Evolutionary conservation across 2,329 filamentous ascomycete species (phyloP).

Genomic region (Coniosporium tulheliwenetii): DNA sequence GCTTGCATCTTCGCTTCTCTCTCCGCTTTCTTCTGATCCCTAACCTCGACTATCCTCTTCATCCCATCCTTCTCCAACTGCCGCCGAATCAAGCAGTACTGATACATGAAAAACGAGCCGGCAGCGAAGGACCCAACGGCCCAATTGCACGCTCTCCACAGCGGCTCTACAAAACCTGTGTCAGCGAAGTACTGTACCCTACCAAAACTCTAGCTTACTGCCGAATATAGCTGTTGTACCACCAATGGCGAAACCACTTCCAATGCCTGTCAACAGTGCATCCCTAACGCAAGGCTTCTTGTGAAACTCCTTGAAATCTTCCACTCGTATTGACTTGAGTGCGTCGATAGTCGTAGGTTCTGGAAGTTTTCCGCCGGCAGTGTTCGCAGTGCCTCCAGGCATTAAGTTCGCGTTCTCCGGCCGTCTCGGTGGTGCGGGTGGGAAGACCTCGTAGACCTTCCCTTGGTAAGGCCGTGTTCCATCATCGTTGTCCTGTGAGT

Average conservation of each 20-base stretch:
- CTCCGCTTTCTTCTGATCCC: constrained; percentile 56
- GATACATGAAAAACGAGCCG: constrained; percentile 57
- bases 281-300: constrained; percentile 74
- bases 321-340: constrained; percentile 47
- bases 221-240: constrained; percentile 58
- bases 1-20: constrained; percentile 28
- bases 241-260: constrained; percentile 59
- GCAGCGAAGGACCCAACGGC: constrained; percentile 64
- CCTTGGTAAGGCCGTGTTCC: too few species aligned
- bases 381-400: constrained; percentile 42
- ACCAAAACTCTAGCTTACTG: constrained; percentile 35
- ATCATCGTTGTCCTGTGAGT: too few species aligned
- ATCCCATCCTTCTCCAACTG: constrained; percentile 67
- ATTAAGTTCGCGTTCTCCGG: constrained; percentile 37
- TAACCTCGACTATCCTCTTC: constrained; percentile 70
- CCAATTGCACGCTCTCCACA: constrained; percentile 65
- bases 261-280: constrained; percentile 70
- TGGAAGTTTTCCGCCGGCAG: constrained; percentile 44
- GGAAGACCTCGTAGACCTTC: too few species aligned
- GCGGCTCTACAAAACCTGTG: constrained; percentile 27
- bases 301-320: constrained; percentile 59
- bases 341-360: constrained; percentile 38
- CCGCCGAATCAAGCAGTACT: constrained; percentile 67
- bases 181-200: constrained; percentile 7
- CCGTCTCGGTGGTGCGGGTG: constrained; percentile 5